phyloP scores from a whole-genome alignment of 176 grass and related monocot species.

The Oryza nivara region DNA sequence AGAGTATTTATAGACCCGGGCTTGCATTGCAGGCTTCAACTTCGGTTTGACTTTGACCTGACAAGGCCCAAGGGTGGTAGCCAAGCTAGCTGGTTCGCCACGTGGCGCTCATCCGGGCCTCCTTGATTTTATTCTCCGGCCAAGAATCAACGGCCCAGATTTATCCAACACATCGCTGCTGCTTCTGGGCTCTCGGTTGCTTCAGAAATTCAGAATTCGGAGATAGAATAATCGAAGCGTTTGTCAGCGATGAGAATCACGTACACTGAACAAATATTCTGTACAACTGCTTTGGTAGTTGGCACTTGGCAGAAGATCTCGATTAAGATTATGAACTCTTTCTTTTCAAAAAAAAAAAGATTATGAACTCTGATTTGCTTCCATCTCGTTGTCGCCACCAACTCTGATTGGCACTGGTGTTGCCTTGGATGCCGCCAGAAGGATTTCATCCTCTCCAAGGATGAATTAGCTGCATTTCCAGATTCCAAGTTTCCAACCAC shows the following conservation, averaged over 20 bases:
- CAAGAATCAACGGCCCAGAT: background rate
- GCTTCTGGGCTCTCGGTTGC: background rate
- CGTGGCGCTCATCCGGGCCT: background rate
- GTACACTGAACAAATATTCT: background rate
- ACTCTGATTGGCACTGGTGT: background rate
- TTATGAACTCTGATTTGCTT: conserved; percentile 14
- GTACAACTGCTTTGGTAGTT: background rate
- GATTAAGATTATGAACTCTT: background rate
- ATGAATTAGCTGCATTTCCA: background rate
- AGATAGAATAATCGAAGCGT: background rate
- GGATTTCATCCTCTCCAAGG: background rate
- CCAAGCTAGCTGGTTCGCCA: conserved; percentile 24
- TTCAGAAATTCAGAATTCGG: background rate
- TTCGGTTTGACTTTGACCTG: background rate
- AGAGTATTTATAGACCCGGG: conserved; percentile 46
- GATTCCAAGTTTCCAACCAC: background rate
- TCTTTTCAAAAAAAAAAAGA: background rate
- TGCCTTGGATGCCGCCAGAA: background rate
- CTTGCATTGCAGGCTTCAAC: background rate
- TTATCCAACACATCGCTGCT: background rate
- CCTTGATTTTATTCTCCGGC: background rate
- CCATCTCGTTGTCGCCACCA: conserved; percentile 33
- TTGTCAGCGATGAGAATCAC: too few relatives aligned
- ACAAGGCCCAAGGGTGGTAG: background rate
- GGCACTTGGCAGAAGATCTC: background rate